Conservation (phyloP, 129 eudicot species). For the carrot (Daucus carota) region DNA sequence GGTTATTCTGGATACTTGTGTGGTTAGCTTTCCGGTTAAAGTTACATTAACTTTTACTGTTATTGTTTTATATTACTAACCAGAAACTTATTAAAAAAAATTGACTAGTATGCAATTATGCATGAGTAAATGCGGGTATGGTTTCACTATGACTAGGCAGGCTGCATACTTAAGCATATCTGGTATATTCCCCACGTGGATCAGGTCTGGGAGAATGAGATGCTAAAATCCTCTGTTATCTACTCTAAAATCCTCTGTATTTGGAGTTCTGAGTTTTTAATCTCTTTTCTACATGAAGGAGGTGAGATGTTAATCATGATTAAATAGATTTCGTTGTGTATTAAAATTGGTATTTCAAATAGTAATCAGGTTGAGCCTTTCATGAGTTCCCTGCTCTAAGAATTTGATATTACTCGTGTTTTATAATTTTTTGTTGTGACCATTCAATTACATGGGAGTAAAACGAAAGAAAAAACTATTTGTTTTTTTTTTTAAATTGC, state of each 20-base stretch:
- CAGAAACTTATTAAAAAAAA: neutral
- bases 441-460: neutral
- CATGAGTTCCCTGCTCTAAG: neutral
- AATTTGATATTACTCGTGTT: neutral
- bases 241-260: too few species aligned
- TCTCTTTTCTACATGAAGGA: neutral
- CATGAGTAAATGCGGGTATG: neutral
- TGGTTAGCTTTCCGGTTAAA: neutral
- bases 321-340: neutral
- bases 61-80: neutral
- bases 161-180: neutral
- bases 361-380: neutral
- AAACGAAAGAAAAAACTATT: neutral
- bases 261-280: neutral
- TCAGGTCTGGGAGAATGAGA: neutral
- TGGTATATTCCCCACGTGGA: neutral
- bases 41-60: neutral
- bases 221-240: too few species aligned
- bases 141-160: neutral
- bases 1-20: neutral
- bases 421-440: neutral
- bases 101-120: neutral
- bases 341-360: neutral
- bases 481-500: neutral
- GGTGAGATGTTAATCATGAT: neutral